Base-by-base conservation (phyloP, 768 basidiomycete genomes). In the Dacryopinax primogenitus region DNA sequence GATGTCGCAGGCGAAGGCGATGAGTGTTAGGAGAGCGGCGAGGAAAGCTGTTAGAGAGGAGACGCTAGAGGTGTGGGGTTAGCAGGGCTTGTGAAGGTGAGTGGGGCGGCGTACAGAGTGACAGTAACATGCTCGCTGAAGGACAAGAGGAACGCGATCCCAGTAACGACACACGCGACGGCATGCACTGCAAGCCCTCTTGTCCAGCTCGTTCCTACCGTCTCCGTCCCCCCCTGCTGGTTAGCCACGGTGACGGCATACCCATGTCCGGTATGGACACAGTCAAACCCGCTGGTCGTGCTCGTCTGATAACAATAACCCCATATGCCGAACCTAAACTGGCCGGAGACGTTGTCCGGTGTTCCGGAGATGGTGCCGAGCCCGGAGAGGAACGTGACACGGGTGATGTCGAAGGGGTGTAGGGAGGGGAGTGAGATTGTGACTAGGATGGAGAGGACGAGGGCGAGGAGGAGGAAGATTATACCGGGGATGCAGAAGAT, bases 1-100 rank as follows among this genome's bases (percentile, higher is more conserved):
- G 66, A 90, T 85, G 73, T 92, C 88, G 72, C 87, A 83, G 41
- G 82, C 81, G 71, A 91, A 88, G 0, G 87, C 84, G 67, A 90
- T 82, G 64, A 90, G 76, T 1, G 87, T 82, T 45, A 91, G 72
- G 23, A 80, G 67, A 0, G 86, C 85, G 7, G 86, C 87, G 64
- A 90, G 77, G 80, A 88, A 87, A 13, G 88, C 79, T 1, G 76
- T 63, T 62, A 83, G 71, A 16, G 80, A 78, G 0, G 82, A 44
- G 41, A 23, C 36, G 11, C 36, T 44, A 7, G 41, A 44, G 41
- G 41, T 44, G n/a, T n/a, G n/a, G n/a, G n/a, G n/a, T n/a, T n/a
- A n/a, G n/a, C n/a, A n/a, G n/a, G n/a, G n/a, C n/a, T n/a, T n/a
- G n/a, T n/a, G n/a, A n/a, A n/a, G 36, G 36, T 9, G 18, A 44